Base-by-base conservation (phyloP, 2,329 filamentous ascomycete species). In the Clathrospora elynae region DNA sequence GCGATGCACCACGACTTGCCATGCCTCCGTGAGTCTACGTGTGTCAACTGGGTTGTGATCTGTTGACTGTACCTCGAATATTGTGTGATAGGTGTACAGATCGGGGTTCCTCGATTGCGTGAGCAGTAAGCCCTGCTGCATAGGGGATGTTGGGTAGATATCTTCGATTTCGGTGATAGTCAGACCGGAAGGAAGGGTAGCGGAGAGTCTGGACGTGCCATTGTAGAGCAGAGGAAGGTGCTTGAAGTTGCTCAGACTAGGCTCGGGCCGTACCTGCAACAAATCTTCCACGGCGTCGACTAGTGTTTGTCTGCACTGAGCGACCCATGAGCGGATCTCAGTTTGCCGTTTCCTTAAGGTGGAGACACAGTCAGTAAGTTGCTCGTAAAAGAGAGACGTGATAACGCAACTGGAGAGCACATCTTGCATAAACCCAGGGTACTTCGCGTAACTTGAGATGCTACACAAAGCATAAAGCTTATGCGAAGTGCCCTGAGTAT, bases 1-100 rank as follows among this genome's bases (percentile, higher is more conserved):
- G 4, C 64, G 64, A 33, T 66, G 55, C 4, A 70, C 62, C 6
- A 70, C 64, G 4, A 61, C 42, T 35, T 68, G 64, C 66, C 66
- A 70, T 13, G 66, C 63, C 20, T 62, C 58, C 17, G 60, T 61
- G 16, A 70, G 42, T 12, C 56, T 59, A 6, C 49, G 39, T 4
- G 59, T 46, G n/a, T 68, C 60, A 6, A 67, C 49, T 0, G 32
- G 4, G 11, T 33, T 35, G 3, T 38, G n/a, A 16, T 55, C 44
- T 1, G 59, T 57, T 2, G 61, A 49, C 26, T 52, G 54, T 7
- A 67, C 55, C 34, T 66, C 55, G 17, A 62, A 59, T 10, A 64
- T 64, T 16, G 58, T 62, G 17, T 64, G 55, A 14, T 66, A 67
- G 1, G 54, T 55, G 28, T 67, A 67, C 2, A 64, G 42, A 11